These are phyloP conservation scores for Hymenoscyphus fructigenus DNA, from an alignment of 2,329 filamentous ascomycete genomes.

Conservation along the genomic window DNA sequence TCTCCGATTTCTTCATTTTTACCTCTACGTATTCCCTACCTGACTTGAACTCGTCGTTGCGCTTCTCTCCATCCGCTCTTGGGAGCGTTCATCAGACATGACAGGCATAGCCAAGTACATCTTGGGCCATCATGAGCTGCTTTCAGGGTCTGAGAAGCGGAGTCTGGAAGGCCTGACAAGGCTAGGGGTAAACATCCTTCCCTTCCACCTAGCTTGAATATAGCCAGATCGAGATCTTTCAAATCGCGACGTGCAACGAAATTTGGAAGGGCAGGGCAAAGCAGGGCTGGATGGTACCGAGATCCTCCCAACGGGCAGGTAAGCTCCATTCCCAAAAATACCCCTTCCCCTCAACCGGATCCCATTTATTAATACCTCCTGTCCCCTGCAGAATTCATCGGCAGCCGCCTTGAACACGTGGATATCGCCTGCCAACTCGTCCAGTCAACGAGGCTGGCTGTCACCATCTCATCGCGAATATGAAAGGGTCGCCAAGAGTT, in stretches of 20 bases:
- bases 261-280: neutral
- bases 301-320: neutral
- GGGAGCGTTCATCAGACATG: neutral
- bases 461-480: no score
- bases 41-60: neutral
- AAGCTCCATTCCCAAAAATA: neutral
- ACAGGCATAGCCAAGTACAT: no score
- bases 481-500: neutral
- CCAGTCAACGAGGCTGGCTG: neutral
- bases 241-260: slow-evolving; percentile 16
- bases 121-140: no score
- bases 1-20: neutral
- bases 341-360: neutral
- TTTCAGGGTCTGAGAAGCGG: no score
- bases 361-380: slow-evolving; percentile 3
- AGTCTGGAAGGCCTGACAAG: neutral
- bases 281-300: neutral
- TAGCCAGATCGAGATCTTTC: slow-evolving; percentile 14
- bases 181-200: neutral
- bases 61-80: neutral
- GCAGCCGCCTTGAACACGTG: slow-evolving; percentile 2
- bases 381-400: neutral
- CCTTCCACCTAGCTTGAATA: neutral
- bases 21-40: neutral
- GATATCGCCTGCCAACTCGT: neutral